phyloP scores from a whole-genome alignment of 768 basidiomycete genomes.

The Crepidotus variabilis region DNA sequence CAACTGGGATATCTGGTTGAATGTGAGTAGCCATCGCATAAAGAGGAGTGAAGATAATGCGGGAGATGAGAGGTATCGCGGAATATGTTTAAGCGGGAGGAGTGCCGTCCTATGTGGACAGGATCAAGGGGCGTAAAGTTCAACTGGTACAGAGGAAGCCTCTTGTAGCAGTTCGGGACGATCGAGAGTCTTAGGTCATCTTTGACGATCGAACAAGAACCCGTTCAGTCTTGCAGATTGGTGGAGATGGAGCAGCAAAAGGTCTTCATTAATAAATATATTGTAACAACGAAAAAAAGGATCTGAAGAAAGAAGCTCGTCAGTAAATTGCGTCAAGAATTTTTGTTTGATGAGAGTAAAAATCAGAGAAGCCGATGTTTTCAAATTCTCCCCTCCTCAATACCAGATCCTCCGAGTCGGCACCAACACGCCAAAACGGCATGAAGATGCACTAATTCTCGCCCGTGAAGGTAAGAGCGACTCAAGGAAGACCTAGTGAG shows the following conservation, averaged over 20 bases:
- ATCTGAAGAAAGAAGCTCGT: neutral
- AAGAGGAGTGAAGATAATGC: neutral
- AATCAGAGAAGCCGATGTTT: slow-evolving; percentile 68
- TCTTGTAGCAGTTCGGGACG: neutral
- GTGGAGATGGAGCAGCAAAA: neutral
- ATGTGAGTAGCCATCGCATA: neutral
- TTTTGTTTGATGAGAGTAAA: slow-evolving; percentile 1
- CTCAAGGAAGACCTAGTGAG: slow-evolving; percentile 25
- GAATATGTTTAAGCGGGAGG: neutral
- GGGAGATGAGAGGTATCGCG: neutral
- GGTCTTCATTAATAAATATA: neutral
- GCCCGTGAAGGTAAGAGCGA: slow-evolving; percentile 27
- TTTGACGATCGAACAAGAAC: neutral
- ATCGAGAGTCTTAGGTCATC: neutral
- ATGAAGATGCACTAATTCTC: slow-evolving; percentile 30
- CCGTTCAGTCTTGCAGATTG: neutral
- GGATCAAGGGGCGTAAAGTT: neutral
- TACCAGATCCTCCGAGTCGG: slow-evolving; percentile 28
- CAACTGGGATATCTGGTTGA: neutral
- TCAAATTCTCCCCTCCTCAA: slow-evolving; percentile 41
- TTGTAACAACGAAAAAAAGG: neutral
- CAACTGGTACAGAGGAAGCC: neutral
- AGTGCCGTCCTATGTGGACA: neutral
- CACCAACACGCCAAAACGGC: slow-evolving; percentile 49
- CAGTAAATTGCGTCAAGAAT: neutral